These are phyloP conservation scores for Peniophora sp. DNA, from an alignment of 1,284 basidiomycete species.

Conservation along the genomic window DNA sequence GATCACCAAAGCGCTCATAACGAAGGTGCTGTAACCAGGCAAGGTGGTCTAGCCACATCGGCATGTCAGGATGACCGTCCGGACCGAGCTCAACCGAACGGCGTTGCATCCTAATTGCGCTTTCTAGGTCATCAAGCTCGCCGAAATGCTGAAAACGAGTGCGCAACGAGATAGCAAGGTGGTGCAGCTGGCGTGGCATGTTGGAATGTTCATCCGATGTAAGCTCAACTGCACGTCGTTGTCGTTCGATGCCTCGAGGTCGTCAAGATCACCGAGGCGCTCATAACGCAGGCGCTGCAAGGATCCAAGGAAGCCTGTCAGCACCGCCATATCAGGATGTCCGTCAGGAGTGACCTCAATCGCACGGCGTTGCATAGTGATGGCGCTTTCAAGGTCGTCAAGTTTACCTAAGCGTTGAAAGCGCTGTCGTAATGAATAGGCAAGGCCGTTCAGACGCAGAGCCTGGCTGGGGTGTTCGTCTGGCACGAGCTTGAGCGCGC, in stretches of 20 bases:
- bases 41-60: not conserved
- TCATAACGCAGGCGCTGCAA: not conserved
- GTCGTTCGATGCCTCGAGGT: not conserved
- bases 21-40: not conserved
- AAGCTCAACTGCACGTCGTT: not conserved
- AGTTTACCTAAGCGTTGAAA: not conserved
- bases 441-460: conserved; percentile 1
- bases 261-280: not conserved
- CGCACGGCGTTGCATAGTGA: not conserved
- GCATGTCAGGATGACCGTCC: not conserved
- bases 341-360: not conserved
- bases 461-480: not conserved
- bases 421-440: not conserved
- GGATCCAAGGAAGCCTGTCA: not conserved
- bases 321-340: not conserved
- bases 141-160: not conserved
- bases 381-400: conserved; percentile 1
- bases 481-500: not conserved
- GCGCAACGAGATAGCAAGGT: not conserved
- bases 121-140: not conserved
- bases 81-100: not conserved
- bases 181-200: not conserved
- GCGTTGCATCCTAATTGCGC: not conserved
- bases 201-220: conserved; percentile 68
- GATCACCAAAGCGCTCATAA: not conserved